Conservation (phyloP, 2,329 filamentous ascomycete genomes). For the Exophiala calicioides region DNA sequence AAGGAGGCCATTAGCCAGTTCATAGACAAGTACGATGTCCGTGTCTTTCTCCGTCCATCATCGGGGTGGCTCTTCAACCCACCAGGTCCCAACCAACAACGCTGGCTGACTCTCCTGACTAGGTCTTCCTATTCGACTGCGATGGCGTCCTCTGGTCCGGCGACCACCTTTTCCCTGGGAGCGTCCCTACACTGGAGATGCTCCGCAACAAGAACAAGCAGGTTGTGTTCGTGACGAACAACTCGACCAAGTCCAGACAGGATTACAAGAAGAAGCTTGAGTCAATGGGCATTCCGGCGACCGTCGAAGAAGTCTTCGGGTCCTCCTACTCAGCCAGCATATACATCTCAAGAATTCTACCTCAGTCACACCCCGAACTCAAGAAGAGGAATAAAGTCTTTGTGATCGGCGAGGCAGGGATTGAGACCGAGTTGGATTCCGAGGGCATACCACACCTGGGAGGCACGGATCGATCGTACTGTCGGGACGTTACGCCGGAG, state of each 20-base stretch:
- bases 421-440: constrained; percentile 81
- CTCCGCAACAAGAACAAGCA: constrained; percentile 84
- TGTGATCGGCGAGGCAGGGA: constrained; percentile 85
- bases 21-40: constrained; percentile 84
- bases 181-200: constrained; percentile 81
- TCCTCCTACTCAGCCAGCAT: constrained; percentile 93
- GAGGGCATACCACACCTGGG: constrained; percentile 81
- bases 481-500: constrained; percentile 74
- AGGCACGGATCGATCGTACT: constrained; percentile 76
- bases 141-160: constrained; percentile 98
- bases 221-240: constrained; percentile 96
- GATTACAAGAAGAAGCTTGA: constrained; percentile 94
- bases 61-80: background rate
- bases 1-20: constrained; percentile 76
- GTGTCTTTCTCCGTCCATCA: constrained; percentile 3
- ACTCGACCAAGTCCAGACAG: constrained; percentile 90
- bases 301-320: constrained; percentile 86
- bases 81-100: background rate
- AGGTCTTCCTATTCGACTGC: constrained; percentile 95
- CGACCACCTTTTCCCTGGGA: constrained; percentile 81
- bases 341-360: constrained; percentile 90
- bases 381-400: constrained; percentile 87
- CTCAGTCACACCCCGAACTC: constrained; percentile 25
- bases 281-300: constrained; percentile 69
- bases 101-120: constrained; percentile 19